Conservation (phyloP, 805 yeast genomes). For the Komagataella populi region DNA sequence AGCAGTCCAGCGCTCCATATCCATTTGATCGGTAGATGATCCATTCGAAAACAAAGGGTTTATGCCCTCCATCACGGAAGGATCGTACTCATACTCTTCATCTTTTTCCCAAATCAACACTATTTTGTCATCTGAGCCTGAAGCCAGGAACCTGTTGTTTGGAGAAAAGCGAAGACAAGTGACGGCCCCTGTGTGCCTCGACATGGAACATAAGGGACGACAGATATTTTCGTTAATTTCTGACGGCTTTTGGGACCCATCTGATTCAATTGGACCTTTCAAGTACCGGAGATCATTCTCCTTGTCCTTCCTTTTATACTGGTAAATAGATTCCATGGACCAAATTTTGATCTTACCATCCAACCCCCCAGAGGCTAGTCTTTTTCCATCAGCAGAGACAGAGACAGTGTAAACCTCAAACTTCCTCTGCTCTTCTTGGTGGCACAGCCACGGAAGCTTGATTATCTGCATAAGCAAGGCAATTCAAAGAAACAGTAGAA, state of each 20-base stretch:
- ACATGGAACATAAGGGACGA: constrained; percentile 76
- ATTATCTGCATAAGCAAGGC: background rate
- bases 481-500: background rate
- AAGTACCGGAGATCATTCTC: background rate
- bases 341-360: constrained; percentile 90
- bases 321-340: constrained; percentile 46
- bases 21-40: constrained; percentile 32
- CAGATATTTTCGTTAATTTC: constrained; percentile 17
- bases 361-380: constrained; percentile 88
- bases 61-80: background rate
- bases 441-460: constrained; percentile 11
- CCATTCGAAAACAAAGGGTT: background rate
- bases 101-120: constrained; percentile 89
- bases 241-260: constrained; percentile 4
- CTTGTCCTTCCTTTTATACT: constrained; percentile 16
- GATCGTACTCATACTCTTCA: constrained; percentile 31
- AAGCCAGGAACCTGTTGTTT: constrained; percentile 78
- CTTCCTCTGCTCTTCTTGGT: constrained; percentile 63
- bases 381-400: constrained; percentile 67
- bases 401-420: constrained; percentile 79
- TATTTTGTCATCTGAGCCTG: constrained; percentile 92
- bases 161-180: constrained; percentile 91
- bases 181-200: constrained; percentile 93
- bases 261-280: background rate
- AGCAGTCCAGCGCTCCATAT: constrained; percentile 89